Conservation (phyloP, 768 basidiomycete species). For the Tulasnella sp. region DNA sequence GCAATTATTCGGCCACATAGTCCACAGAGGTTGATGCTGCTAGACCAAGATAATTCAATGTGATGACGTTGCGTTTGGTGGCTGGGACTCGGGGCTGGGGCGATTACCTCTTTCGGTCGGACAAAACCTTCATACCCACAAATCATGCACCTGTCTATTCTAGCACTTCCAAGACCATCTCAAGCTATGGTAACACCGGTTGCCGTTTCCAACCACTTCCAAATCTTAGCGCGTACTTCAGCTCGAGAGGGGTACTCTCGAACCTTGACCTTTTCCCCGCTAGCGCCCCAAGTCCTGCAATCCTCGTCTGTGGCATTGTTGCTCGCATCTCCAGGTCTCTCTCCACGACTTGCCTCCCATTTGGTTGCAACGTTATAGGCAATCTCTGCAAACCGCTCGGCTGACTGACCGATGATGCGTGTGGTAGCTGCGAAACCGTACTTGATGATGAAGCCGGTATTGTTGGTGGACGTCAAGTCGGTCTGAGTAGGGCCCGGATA, state of each 20-base stretch:
- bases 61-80: too few relatives aligned
- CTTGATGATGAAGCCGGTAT: neutral
- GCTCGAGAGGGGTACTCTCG: neutral
- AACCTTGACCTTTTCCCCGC: neutral
- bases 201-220: neutral
- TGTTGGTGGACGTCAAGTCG: neutral
- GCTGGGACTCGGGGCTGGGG: too few relatives aligned
- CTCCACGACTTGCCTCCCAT: neutral
- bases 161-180: too few relatives aligned
- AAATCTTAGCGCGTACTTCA: constrained; percentile 2
- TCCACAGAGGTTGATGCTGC: too few relatives aligned
- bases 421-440: neutral
- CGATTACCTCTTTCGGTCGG: too few relatives aligned
- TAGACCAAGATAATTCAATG: too few relatives aligned
- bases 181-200: neutral
- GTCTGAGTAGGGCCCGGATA: constrained; percentile 1
- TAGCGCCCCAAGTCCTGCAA: neutral
- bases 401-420: neutral
- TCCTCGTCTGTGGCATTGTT: neutral
- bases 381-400: constrained; percentile 10
- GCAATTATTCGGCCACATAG: too few relatives aligned
- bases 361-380: constrained; percentile 3
- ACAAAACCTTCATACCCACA: too few relatives aligned
- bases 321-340: neutral
- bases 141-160: too few relatives aligned